Percentiles rank a stretch among this genome's conserved stretches.
phyloP scores from a whole-genome alignment of 2,329 filamentous ascomycete species.

The Alternaria novae-zelandiae region DNA sequence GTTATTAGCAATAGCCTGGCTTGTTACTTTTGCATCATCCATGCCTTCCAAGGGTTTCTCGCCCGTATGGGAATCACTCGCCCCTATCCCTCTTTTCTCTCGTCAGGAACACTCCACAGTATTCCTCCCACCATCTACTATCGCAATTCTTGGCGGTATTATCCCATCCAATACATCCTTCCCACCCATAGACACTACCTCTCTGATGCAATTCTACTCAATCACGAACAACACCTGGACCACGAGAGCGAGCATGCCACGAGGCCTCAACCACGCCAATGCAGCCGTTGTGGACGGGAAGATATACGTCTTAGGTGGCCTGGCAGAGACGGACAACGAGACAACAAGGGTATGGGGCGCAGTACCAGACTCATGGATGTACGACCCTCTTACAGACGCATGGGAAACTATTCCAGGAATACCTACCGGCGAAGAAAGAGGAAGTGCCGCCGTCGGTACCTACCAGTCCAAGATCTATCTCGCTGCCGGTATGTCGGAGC shows the following conservation, averaged over 20 bases:
- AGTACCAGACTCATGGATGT: conserved; percentile 20
- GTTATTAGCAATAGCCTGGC: neutral
- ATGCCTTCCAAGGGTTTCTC: neutral
- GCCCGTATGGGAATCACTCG: conserved; percentile 20
- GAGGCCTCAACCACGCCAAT: conserved; percentile 34
- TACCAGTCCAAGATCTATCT: conserved; percentile 24
- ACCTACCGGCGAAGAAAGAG: conserved; percentile 16
- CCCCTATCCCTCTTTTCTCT: conserved; percentile 18
- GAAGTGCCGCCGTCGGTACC: conserved; percentile 30
- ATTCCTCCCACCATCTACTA: conserved; percentile 23
- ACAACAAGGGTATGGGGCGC: conserved; percentile 14
- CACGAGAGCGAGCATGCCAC: conserved; percentile 19
- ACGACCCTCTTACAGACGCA: conserved; percentile 14
- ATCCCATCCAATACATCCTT: conserved; percentile 9
- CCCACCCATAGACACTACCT: conserved; percentile 17
- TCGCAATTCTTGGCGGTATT: conserved; percentile 33
- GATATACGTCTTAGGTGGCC: conserved; percentile 34
- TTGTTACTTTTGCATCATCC: neutral
- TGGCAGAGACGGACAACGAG: conserved; percentile 12
- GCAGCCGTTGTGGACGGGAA: conserved; percentile 24
- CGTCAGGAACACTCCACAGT: conserved; percentile 37
- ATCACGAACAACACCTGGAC: conserved; percentile 27
- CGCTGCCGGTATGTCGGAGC: conserved; percentile 26
- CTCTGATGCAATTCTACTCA: conserved; percentile 29
- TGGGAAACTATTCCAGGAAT: conserved; percentile 14